Conservation (phyloP, 305 asterid species). For the Plantago coronopus region DNA sequence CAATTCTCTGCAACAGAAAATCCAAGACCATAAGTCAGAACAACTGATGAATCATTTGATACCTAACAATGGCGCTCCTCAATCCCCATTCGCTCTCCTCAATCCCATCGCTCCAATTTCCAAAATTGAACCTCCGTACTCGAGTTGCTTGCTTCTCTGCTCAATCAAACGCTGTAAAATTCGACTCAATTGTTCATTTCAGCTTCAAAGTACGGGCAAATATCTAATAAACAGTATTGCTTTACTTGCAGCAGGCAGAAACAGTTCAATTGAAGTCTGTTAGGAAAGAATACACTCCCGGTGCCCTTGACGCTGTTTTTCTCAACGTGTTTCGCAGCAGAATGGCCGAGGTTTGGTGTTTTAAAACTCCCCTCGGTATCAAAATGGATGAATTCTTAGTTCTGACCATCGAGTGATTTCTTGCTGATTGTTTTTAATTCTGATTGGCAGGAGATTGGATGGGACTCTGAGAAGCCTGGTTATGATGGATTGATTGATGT, state of each 20-base stretch:
- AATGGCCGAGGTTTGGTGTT: constrained; percentile 56
- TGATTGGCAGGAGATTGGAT: constrained; percentile 55
- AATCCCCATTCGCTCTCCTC: constrained; percentile 29
- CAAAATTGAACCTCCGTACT: constrained; percentile 19
- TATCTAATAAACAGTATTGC: neutral
- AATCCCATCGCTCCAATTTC: constrained; percentile 25
- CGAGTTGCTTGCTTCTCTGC: constrained; percentile 35
- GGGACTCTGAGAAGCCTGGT: constrained; percentile 84
- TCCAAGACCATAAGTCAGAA: neutral
- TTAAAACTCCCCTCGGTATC: neutral
- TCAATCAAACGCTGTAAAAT: constrained; percentile 29
- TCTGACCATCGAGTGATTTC: neutral
- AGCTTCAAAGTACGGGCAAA: neutral
- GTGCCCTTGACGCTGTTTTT: constrained; percentile 51
- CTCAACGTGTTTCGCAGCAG: constrained; percentile 56
- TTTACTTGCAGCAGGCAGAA: constrained; percentile 28
- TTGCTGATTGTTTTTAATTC: constrained; percentile 14
- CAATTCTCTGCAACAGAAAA: too few relatives aligned
- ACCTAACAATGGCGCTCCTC: constrained; percentile 34
- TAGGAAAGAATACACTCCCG: constrained; percentile 45
- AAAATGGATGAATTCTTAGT: neutral
- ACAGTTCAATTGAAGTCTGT: constrained; percentile 30
- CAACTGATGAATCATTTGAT: neutral
- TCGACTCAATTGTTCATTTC: neutral
- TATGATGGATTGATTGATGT: constrained; percentile 76